Evolutionary conservation across 2,329 filamentous ascomycete genomes (phyloP).

Genomic region (Arthrobotrys sinensis): DNA sequence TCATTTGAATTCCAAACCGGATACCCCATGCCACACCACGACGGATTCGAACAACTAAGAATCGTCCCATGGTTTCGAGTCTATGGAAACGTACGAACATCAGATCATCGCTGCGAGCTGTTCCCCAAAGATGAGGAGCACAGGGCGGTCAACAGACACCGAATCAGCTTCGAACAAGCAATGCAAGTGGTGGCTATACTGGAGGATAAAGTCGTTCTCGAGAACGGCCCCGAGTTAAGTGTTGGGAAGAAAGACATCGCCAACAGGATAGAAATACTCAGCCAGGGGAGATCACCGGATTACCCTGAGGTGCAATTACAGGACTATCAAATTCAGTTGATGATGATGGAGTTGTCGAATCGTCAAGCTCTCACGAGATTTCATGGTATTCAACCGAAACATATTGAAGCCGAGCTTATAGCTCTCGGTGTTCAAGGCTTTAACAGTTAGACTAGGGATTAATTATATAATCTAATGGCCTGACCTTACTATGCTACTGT

Average conservation of each 20-base stretch:
- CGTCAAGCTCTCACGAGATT: not conserved
- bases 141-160: not conserved
- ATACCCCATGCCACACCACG: not conserved
- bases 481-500: no score
- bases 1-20: slow-evolving; percentile 31
- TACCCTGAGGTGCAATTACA: not conserved
- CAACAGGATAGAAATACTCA: not conserved
- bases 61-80: slow-evolving; percentile 38
- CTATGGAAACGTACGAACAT: slow-evolving; percentile 17
- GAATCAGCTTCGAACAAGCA: not conserved
- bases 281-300: not conserved
- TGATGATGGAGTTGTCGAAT: not conserved
- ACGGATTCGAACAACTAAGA: not conserved
- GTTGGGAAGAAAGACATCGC: not conserved
- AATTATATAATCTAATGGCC: no score
- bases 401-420: not conserved
- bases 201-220: not conserved
- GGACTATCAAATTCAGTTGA: not conserved
- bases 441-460: not conserved
- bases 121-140: not conserved
- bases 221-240: not conserved
- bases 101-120: slow-evolving; percentile 29
- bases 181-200: not conserved
- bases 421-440: not conserved
- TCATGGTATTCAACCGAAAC: not conserved